Conservation (phyloP, 257 asterid genomes). For the Fraxinus excelsior region DNA sequence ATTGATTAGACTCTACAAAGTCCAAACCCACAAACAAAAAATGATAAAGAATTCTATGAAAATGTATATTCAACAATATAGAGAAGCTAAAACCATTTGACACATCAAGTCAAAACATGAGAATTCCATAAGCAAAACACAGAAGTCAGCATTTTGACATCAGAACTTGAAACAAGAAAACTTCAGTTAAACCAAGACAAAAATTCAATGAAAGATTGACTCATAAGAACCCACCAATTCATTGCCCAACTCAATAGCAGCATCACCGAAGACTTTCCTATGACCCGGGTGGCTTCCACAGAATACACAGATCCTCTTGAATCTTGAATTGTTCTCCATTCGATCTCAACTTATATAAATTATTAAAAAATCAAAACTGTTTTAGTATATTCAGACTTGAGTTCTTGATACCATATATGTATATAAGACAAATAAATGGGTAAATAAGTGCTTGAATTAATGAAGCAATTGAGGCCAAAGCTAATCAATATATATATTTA, state of each 20-base stretch:
- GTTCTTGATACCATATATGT: background rate
- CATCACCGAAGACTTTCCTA: slow-evolving; percentile 90
- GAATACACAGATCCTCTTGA: slow-evolving; percentile 90
- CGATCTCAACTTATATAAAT: slow-evolving; percentile 13
- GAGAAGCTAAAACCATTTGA: background rate
- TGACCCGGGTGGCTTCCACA: slow-evolving; percentile 96
- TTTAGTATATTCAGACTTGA: background rate
- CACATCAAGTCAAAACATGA: slow-evolving; percentile 13
- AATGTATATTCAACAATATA: background rate
- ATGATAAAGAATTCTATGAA: slow-evolving; percentile 19
- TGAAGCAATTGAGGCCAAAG: slow-evolving; percentile 23
- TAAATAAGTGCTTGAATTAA: slow-evolving; percentile 26
- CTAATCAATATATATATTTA: slow-evolving; percentile 8
- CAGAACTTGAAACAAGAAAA: slow-evolving; percentile 3
- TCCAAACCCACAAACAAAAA: background rate
- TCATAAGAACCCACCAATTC: slow-evolving; percentile 67
- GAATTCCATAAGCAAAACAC: slow-evolving; percentile 19
- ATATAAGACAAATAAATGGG: slow-evolving; percentile 6
- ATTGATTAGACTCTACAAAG: background rate
- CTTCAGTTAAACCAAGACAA: background rate
- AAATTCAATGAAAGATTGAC: slow-evolving; percentile 28
- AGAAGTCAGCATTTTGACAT: slow-evolving; percentile 28
- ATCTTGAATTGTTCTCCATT: slow-evolving; percentile 64
- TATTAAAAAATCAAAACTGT: slow-evolving; percentile 9
- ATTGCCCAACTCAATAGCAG: slow-evolving; percentile 88